Percentiles rank a stretch among this genome's conserved stretches.
Conservation (phyloP, 1,139 yeast species). For the Yamadazyma triangularis region DNA sequence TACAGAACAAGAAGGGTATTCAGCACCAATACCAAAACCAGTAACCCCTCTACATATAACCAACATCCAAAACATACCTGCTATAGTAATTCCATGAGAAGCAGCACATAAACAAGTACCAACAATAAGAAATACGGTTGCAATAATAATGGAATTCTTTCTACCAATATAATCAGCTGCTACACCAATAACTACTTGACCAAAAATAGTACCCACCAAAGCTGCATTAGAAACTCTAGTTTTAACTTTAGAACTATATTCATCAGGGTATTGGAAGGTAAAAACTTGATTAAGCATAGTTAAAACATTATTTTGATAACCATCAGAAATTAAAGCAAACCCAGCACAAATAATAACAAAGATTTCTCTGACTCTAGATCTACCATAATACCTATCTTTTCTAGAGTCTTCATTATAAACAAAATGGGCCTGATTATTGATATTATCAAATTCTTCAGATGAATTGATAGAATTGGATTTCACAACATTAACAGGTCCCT, state of each 20-base stretch:
- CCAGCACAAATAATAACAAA: conserved; percentile 43
- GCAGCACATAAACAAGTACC: conserved; percentile 49
- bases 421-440: conserved; percentile 11
- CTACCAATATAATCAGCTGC: conserved; percentile 40
- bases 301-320: conserved; percentile 50
- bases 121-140: conserved; percentile 39
- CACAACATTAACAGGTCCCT: background rate
- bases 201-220: conserved; percentile 46
- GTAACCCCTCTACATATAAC: conserved; percentile 62
- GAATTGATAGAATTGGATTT: background rate
- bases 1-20: conserved; percentile 66
- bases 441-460: background rate
- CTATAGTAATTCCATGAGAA: conserved; percentile 36
- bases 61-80: conserved; percentile 68
- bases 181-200: conserved; percentile 44
- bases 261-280: conserved; percentile 24
- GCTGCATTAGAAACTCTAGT: conserved; percentile 48
- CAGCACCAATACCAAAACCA: conserved; percentile 78
- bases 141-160: conserved; percentile 29
- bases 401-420: conserved; percentile 34
- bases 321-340: conserved; percentile 50
- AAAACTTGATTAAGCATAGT: conserved; percentile 42
- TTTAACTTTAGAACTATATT: conserved; percentile 33
- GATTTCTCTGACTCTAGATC: conserved; percentile 26
- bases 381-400: conserved; percentile 24